Evolutionary conservation across 768 basidiomycete genomes (phyloP).

Genomic region (Rhodotorula paludigena): DNA sequence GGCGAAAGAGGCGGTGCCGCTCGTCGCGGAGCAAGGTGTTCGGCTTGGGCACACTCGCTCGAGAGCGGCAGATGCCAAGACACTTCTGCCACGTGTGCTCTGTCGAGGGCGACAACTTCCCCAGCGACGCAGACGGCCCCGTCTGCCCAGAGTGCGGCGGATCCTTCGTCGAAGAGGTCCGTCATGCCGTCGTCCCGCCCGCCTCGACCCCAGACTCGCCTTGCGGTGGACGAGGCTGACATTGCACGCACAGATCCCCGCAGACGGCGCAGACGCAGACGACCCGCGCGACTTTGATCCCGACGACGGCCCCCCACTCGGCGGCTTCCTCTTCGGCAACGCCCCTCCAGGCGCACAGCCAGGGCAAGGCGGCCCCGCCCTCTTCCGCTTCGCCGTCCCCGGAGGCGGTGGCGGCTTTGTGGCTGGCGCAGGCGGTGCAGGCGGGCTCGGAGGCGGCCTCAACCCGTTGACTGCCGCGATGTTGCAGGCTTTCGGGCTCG

Average conservation of each 20-base stretch:
- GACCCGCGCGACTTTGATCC: conserved; percentile 36
- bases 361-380: background rate
- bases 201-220: no score
- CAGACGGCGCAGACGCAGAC: conserved; percentile 16
- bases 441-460: background rate
- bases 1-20: no score
- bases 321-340: background rate
- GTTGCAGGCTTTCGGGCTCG: conserved; percentile 13
- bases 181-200: background rate
- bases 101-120: conserved; percentile 2
- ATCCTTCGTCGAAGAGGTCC: conserved; percentile 8
- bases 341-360: background rate
- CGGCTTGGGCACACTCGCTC: no score
- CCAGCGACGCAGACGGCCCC: background rate
- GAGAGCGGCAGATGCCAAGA: background rate
- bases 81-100: conserved; percentile 31
- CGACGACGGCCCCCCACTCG: conserved; percentile 9
- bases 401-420: background rate
- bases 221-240: no score
- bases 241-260: background rate
- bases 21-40: no score
- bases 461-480: conserved; percentile 15
- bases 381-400: background rate
- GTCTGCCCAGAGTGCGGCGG: conserved; percentile 5
- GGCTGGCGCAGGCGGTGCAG: background rate